Conservation (phyloP, 1,139 yeast species). For the Saccharomyces hybrid region DNA sequence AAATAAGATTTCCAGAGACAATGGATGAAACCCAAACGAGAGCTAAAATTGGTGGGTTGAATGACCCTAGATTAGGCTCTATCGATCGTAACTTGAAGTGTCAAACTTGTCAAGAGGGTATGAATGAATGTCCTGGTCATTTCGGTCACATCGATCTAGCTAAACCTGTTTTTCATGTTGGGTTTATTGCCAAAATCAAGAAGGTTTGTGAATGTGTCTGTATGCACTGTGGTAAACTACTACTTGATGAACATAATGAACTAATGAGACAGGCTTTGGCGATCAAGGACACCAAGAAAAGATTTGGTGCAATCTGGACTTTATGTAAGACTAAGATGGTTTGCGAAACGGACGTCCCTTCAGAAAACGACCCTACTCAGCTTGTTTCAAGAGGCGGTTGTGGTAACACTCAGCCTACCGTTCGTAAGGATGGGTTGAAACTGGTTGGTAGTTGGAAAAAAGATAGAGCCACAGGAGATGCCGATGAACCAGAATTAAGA, state of each 20-base stretch:
- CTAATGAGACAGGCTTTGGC: slow-evolving; percentile 83
- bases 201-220: slow-evolving; percentile 95
- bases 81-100: slow-evolving; percentile 95
- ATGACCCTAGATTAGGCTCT: slow-evolving; percentile 94
- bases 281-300: slow-evolving; percentile 87
- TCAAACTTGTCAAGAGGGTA: slow-evolving; percentile 98
- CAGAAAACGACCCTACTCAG: slow-evolving; percentile 52
- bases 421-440: slow-evolving; percentile 92
- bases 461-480: slow-evolving; percentile 61
- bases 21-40: slow-evolving; percentile 95
- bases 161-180: slow-evolving; percentile 96
- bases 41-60: slow-evolving; percentile 93
- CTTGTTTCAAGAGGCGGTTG: slow-evolving; percentile 84
- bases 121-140: slow-evolving; percentile 99
- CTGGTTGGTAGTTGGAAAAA: slow-evolving; percentile 97
- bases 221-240: slow-evolving; percentile 94
- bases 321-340: slow-evolving; percentile 86
- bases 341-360: slow-evolving; percentile 81
- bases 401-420: slow-evolving; percentile 93
- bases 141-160: slow-evolving; percentile 98
- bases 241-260: slow-evolving; percentile 79
- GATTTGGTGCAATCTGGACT: slow-evolving; percentile 95
- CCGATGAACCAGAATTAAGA: slow-evolving; percentile 89
- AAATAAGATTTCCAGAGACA: slow-evolving; percentile 95
- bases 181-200: slow-evolving; percentile 86